These are phyloP conservation scores for Adiantum capillusveneris DNA, from an alignment of 75 land plant species.

Conservation along the genomic window DNA sequence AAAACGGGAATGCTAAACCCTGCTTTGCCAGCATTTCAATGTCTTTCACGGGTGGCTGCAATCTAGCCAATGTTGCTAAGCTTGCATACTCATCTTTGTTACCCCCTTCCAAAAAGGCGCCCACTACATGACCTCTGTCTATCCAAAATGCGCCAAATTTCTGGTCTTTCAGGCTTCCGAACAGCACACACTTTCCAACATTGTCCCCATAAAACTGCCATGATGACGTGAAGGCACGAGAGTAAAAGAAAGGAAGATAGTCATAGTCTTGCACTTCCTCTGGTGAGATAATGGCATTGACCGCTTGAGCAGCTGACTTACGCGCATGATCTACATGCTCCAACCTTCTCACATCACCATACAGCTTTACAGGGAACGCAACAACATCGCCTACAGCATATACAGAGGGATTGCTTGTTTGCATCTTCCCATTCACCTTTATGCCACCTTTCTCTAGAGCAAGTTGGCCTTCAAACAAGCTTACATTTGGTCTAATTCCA, in stretches of 20 bases:
- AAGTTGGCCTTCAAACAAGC: conserved; percentile 72
- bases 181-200: conserved; percentile 62
- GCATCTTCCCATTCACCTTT: conserved; percentile 71
- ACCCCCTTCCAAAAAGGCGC: conserved; percentile 86
- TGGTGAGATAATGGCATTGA: conserved; percentile 63
- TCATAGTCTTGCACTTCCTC: conserved; percentile 54
- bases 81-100: conserved; percentile 70
- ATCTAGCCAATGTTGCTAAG: conserved; percentile 51
- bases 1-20: conserved; percentile 52
- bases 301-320: conserved; percentile 80
- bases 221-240: conserved; percentile 71
- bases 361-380: conserved; percentile 73
- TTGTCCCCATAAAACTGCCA: conserved; percentile 98
- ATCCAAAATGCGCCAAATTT: conserved; percentile 94
- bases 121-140: conserved; percentile 57
- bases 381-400: conserved; percentile 95
- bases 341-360: conserved; percentile 58
- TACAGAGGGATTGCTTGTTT: conserved; percentile 65
- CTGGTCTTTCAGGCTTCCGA: conserved; percentile 41
- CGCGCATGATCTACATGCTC: conserved; percentile 94
- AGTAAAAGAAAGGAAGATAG: conserved; percentile 87
- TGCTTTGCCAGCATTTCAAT: conserved; percentile 36
- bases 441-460: conserved; percentile 82
- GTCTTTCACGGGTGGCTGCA: conserved; percentile 43
- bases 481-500: conserved; percentile 71